These are phyloP conservation scores for thale cress (Arabidopsis thaliana) DNA, from an alignment of 345 rosid genomes.

Conservation along the genomic window DNA sequence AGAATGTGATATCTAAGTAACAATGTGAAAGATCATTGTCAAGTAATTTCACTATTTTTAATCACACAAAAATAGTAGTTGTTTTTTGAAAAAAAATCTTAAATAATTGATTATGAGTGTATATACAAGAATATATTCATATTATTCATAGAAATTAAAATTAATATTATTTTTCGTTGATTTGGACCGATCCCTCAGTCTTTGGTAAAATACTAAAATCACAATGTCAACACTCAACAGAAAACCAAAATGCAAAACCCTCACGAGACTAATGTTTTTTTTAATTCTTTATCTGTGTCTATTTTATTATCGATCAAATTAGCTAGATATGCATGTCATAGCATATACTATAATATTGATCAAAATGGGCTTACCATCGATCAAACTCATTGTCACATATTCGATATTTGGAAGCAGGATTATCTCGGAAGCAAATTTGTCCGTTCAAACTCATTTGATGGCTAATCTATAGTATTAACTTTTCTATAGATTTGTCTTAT, in stretches of 20 bases:
- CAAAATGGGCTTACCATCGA: not conserved
- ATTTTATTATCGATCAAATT: not conserved
- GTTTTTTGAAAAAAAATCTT: not conserved
- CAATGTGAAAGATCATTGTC: not conserved
- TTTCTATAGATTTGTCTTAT: conserved; percentile 13
- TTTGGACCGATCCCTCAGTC: not conserved
- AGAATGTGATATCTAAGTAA: not conserved
- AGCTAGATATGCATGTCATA: not conserved
- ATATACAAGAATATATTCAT: no score
- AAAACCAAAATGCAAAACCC: not conserved
- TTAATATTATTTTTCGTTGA: not conserved
- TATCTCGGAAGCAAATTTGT: conserved; percentile 2
- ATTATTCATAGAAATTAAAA: no score
- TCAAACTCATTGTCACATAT: conserved; percentile 31
- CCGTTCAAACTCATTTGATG: not conserved
- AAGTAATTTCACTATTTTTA: not conserved
- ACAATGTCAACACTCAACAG: not conserved
- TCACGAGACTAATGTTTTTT: not conserved
- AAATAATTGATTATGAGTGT: not conserved
- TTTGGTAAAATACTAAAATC: not conserved
- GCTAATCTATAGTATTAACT: not conserved
- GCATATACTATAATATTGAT: conserved; percentile 6
- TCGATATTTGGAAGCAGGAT: conserved; percentile 28
- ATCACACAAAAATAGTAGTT: not conserved
- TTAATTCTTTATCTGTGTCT: not conserved